These are phyloP conservation scores for Podaxis mareebaensis DNA, from an alignment of 768 basidiomycete genomes.

Conservation along the genomic window DNA sequence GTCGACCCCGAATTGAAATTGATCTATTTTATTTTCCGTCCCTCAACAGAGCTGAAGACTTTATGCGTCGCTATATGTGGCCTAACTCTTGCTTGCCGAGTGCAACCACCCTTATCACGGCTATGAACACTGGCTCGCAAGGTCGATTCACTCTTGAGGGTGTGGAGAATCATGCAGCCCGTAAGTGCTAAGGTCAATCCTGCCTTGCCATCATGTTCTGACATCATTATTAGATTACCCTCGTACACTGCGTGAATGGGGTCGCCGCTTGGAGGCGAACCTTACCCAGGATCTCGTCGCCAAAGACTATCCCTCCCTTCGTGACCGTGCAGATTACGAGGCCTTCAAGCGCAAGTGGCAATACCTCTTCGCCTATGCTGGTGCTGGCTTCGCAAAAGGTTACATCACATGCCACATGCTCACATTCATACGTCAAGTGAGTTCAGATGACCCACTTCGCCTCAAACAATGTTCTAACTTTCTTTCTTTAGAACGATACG, in stretches of 20 bases:
- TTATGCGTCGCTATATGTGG: slow-evolving; percentile 90
- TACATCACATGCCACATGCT: slow-evolving; percentile 86
- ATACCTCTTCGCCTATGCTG: slow-evolving; percentile 82
- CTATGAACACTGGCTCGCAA: slow-evolving; percentile 67
- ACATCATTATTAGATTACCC: slow-evolving; percentile 62
- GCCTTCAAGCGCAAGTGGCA: slow-evolving; percentile 83
- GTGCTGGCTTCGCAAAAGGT: slow-evolving; percentile 76
- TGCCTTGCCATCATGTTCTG: slow-evolving; percentile 1
- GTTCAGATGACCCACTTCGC: slow-evolving; percentile 23
- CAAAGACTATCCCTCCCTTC: slow-evolving; percentile 60
- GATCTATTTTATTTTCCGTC: slow-evolving; percentile 7
- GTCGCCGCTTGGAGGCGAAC: slow-evolving; percentile 69
- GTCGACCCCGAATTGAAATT: slow-evolving; percentile 2
- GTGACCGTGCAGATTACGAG: slow-evolving; percentile 56
- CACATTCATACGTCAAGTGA: slow-evolving; percentile 65
- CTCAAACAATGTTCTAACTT: neutral
- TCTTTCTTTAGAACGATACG: slow-evolving; percentile 44
- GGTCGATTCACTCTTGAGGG: slow-evolving; percentile 80
- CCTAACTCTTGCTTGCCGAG: slow-evolving; percentile 87
- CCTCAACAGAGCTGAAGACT: slow-evolving; percentile 64
- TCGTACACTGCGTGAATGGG: slow-evolving; percentile 92
- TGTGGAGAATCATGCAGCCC: slow-evolving; percentile 83
- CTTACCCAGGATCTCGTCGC: slow-evolving; percentile 57
- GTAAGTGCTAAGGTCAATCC: slow-evolving; percentile 37
- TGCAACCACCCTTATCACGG: slow-evolving; percentile 76